Conservation (phyloP, 192 early-diverging fungal species). For the Linnemannia schmuckeri region DNA sequence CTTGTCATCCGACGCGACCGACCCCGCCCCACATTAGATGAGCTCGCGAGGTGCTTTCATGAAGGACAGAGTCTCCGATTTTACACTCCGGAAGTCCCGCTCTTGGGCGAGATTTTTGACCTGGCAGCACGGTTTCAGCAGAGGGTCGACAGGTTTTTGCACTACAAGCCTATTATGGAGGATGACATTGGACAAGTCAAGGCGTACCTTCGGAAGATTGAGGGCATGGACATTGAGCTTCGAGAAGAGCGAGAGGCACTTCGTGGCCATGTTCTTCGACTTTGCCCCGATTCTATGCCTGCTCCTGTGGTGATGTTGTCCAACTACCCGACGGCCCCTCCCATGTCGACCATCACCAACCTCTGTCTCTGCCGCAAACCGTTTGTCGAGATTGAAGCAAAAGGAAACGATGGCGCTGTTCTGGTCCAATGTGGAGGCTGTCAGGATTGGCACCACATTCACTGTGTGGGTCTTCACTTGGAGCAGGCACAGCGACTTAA, state of each 20-base stretch:
- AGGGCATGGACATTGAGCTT: slow-evolving; percentile 59
- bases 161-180: slow-evolving; percentile 15
- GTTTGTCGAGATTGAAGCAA: neutral
- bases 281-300: slow-evolving; percentile 28
- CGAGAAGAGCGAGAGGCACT: slow-evolving; percentile 57
- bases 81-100: slow-evolving; percentile 51
- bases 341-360: slow-evolving; percentile 7
- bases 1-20: slow-evolving; percentile 51
- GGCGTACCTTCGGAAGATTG: slow-evolving; percentile 53
- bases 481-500: slow-evolving; percentile 58
- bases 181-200: slow-evolving; percentile 55
- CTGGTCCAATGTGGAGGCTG: slow-evolving; percentile 77
- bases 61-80: slow-evolving; percentile 59
- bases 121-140: slow-evolving; percentile 14
- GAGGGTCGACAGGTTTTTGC: slow-evolving; percentile 27
- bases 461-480: slow-evolving; percentile 65
- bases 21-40: slow-evolving; percentile 47
- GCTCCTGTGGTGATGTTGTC: slow-evolving; percentile 15
- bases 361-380: slow-evolving; percentile 26
- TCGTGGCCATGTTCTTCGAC: slow-evolving; percentile 51
- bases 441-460: slow-evolving; percentile 74
- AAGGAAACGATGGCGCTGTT: slow-evolving; percentile 39
- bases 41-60: slow-evolving; percentile 48
- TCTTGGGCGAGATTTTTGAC: slow-evolving; percentile 19
- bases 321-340: slow-evolving; percentile 33